Percentiles rank a stretch among this genome's conserved stretches.
These are phyloP conservation scores for Rhynchosporium agropyri DNA, from an alignment of 2,329 filamentous ascomycete species.

Conservation along the genomic window DNA sequence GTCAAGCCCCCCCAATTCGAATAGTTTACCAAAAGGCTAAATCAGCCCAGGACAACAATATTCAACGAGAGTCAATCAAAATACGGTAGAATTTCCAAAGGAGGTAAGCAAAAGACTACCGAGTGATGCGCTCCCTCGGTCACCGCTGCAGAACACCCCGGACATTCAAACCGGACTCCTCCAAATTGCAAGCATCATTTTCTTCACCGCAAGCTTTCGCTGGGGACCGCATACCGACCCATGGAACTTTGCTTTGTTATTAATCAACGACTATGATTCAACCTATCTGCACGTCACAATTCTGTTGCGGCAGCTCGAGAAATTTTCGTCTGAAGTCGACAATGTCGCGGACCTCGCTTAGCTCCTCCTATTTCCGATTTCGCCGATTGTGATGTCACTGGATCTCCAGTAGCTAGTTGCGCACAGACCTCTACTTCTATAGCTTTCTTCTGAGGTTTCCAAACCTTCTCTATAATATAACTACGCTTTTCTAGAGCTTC, in stretches of 20 bases:
- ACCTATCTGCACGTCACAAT: neutral
- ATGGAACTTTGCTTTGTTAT: neutral
- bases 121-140: conserved; percentile 1
- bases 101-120: too few species aligned
- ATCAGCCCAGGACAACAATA: neutral
- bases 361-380: neutral
- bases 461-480: too few species aligned
- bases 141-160: neutral
- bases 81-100: neutral
- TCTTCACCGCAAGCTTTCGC: neutral
- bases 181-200: neutral
- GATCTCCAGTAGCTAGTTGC: too few species aligned
- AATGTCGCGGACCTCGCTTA: neutral
- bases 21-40: neutral
- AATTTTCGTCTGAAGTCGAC: neutral
- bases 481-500: too few species aligned
- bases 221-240: neutral
- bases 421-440: too few species aligned
- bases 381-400: too few species aligned
- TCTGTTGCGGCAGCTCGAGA: neutral
- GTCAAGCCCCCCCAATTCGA: too few species aligned
- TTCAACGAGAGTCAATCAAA: neutral
- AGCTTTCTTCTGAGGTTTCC: too few species aligned
- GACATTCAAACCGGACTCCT: conserved; percentile 14
- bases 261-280: too few species aligned